These are phyloP conservation scores for Naganishia vaughanmartiniae DNA, from an alignment of 768 basidiomycete genomes.

Conservation along the genomic window DNA sequence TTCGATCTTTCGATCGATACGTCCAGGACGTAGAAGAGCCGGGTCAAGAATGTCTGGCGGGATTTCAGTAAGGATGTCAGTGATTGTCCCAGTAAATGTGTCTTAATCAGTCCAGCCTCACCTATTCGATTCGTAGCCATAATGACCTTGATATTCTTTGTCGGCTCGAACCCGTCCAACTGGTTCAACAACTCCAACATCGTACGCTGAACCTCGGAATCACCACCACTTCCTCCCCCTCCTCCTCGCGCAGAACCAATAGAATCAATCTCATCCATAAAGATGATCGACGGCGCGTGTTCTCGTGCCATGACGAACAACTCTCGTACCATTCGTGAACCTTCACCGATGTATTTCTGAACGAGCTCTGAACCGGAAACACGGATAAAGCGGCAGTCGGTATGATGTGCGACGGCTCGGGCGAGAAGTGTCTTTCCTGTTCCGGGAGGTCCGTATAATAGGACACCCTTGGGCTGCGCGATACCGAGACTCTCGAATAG, in stretches of 20 bases:
- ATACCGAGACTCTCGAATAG: constrained; percentile 94
- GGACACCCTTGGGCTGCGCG: constrained; percentile 92
- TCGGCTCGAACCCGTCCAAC: constrained; percentile 80
- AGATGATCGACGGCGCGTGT: constrained; percentile 96
- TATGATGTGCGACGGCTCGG: constrained; percentile 93
- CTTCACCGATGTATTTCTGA: constrained; percentile 98
- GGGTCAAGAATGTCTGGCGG: constrained; percentile 83
- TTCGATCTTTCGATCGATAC: constrained; percentile 96
- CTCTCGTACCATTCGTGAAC: constrained; percentile 92
- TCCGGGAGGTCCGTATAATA: constrained; percentile 92
- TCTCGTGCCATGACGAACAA: constrained; percentile 97
- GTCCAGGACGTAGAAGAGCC: constrained; percentile 85
- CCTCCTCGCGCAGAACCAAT: constrained; percentile 92
- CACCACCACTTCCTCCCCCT: constrained; percentile 66
- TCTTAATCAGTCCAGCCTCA: constrained; percentile 24
- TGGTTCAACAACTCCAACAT: constrained; percentile 88
- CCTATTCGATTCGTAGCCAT: constrained; percentile 90
- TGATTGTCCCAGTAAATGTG: not conserved
- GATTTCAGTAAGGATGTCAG: not conserved
- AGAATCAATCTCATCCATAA: constrained; percentile 99
- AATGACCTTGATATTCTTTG: constrained; percentile 71
- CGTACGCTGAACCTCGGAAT: constrained; percentile 84
- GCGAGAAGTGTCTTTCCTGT: constrained; percentile 95
- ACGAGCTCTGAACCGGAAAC: constrained; percentile 91
- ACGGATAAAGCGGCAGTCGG: constrained; percentile 95